phyloP scores from a whole-genome alignment of 352 stramenopile species.

The Pythium periplocum region DNA sequence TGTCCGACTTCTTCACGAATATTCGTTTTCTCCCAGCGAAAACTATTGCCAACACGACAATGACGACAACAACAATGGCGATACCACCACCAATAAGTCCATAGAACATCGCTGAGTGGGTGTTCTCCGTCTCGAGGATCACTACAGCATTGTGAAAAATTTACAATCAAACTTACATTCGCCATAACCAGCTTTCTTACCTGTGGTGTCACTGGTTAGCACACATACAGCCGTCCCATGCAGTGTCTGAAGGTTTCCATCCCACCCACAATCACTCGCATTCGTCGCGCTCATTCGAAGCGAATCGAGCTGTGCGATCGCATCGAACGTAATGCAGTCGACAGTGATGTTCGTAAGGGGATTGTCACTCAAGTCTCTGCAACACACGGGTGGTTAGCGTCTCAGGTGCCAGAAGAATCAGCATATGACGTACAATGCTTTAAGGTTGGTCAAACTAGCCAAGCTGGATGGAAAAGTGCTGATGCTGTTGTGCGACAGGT shows the following conservation, averaged over 20 bases:
- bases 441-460: background rate
- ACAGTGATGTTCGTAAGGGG: background rate
- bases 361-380: slow-evolving; percentile 4
- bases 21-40: background rate
- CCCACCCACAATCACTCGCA: too few relatives aligned
- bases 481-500: background rate
- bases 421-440: background rate
- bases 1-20: slow-evolving; percentile 1
- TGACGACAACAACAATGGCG: too few relatives aligned
- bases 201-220: too few relatives aligned
- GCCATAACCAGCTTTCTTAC: too few relatives aligned
- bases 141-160: too few relatives aligned
- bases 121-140: too few relatives aligned
- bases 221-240: background rate
- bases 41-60: background rate
- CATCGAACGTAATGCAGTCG: background rate
- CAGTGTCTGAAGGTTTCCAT: background rate
- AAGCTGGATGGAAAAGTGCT: background rate
- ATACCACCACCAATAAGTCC: background rate
- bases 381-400: background rate
- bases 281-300: background rate
- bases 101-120: background rate
- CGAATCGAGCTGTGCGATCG: background rate
- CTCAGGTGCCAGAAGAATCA: background rate
- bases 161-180: too few relatives aligned